Conservation (phyloP, 2,329 filamentous ascomycete species). For the Phyllosticta citriasiana region DNA sequence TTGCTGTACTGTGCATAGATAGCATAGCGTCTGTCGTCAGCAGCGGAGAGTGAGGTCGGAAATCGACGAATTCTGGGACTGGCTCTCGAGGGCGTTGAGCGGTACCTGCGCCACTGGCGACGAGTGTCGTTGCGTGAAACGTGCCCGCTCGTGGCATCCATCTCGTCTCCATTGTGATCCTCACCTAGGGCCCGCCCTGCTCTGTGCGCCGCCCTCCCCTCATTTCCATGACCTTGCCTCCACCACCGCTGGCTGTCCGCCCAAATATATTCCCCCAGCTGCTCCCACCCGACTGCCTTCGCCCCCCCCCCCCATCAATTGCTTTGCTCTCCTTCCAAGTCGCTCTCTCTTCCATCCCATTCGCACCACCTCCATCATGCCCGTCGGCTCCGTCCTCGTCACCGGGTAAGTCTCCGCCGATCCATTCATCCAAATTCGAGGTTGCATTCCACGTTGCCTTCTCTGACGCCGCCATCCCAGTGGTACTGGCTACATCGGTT, state of each 20-base stretch:
- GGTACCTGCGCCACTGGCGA: background rate
- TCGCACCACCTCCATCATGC: constrained; percentile 41
- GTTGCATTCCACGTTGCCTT: constrained; percentile 3
- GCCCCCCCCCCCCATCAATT: background rate
- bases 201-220: constrained; percentile 5
- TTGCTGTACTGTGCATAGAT: too few relatives aligned
- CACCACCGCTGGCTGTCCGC: background rate
- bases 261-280: constrained; percentile 5
- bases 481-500: constrained; percentile 98
- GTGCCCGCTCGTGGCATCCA: background rate
- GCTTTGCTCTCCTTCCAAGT: background rate
- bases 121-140: background rate
- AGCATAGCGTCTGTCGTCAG: background rate
- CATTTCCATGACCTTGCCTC: constrained; percentile 7
- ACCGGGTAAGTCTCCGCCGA: constrained; percentile 60
- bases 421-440: background rate
- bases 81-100: background rate
- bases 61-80: background rate
- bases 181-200: background rate
- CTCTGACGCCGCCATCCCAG: constrained; percentile 36
- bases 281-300: background rate
- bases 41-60: background rate
- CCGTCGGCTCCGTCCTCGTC: constrained; percentile 79
- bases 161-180: background rate
- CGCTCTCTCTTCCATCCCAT: background rate